phyloP scores from a whole-genome alignment of 2,329 filamentous ascomycete genomes.

The Aspergillus neoniger region DNA sequence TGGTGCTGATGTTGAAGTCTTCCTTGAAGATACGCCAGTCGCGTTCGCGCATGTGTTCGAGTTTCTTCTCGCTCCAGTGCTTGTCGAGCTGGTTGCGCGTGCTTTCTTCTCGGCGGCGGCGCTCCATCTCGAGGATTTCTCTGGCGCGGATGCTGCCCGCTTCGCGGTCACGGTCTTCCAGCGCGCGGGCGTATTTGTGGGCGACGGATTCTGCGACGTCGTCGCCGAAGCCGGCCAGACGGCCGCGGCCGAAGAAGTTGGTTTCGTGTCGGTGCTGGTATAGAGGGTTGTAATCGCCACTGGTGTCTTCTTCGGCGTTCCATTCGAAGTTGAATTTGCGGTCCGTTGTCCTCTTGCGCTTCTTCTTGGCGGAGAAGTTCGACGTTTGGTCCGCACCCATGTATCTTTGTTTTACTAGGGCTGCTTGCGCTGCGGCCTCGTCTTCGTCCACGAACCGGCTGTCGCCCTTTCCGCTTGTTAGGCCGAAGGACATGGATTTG shows the following conservation, averaged over 20 bases:
- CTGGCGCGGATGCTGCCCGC: constrained; percentile 74
- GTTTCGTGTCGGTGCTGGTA: constrained; percentile 69
- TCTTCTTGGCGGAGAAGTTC: constrained; percentile 93
- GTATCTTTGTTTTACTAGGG: constrained; percentile 76
- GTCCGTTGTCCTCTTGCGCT: constrained; percentile 86
- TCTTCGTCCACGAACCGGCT: constrained; percentile 51
- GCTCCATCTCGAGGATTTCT: constrained; percentile 82
- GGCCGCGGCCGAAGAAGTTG: constrained; percentile 69
- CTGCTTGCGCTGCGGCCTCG: constrained; percentile 67
- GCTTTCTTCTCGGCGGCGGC: constrained; percentile 71
- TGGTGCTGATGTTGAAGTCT: constrained; percentile 94
- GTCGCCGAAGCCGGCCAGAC: constrained; percentile 66
- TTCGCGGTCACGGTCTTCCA: constrained; percentile 74
- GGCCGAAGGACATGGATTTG: constrained; percentile 21
- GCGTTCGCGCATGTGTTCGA: constrained; percentile 92
- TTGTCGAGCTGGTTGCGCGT: constrained; percentile 76
- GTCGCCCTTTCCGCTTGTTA: not conserved
- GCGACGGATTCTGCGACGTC: constrained; percentile 55
- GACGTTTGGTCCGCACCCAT: constrained; percentile 90
- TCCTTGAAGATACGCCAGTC: constrained; percentile 99
- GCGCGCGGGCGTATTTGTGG: constrained; percentile 63
- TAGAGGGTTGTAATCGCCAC: constrained; percentile 75
- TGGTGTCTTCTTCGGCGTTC: constrained; percentile 94
- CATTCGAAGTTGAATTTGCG: constrained; percentile 99
- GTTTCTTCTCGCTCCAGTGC: constrained; percentile 91